Conservation (phyloP, 2,329 filamentous ascomycete species). For the Drechslerella stenobrocha region DNA sequence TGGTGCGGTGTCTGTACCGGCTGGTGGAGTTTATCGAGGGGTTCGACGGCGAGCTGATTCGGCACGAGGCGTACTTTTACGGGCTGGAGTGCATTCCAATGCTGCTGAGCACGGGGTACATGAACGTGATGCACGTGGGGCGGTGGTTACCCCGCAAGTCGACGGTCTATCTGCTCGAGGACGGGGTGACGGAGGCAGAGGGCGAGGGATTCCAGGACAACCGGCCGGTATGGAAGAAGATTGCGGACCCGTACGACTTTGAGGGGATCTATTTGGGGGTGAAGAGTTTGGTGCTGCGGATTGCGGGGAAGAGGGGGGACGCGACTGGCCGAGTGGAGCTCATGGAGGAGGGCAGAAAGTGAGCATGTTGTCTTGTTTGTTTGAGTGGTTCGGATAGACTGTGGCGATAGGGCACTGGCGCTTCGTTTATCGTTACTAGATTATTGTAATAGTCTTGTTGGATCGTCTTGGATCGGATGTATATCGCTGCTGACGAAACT, state of each 20-base stretch:
- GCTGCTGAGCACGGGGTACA: conserved; percentile 28
- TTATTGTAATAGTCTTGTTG: no score
- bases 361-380: no score
- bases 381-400: no score
- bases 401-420: no score
- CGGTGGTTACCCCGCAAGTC: conserved; percentile 33
- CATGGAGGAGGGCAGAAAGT: no score
- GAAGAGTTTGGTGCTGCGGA: conserved; percentile 21
- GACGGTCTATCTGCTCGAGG: conserved; percentile 31
- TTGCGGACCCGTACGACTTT: conserved; percentile 38
- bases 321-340: no score
- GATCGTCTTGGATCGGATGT: no score
- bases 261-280: conserved; percentile 31
- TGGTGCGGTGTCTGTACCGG: conserved; percentile 42
- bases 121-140: conserved; percentile 38
- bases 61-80: conserved; percentile 44
- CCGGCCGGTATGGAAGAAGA: conserved; percentile 36
- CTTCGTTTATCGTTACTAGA: no score
- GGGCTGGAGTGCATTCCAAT: conserved; percentile 37
- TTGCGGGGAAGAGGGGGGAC: conserved; percentile 30
- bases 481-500: no score
- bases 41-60: conserved; percentile 17
- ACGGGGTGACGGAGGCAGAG: conserved; percentile 40
- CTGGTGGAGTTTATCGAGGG: conserved; percentile 45
- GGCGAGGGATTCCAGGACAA: conserved; percentile 43